These are phyloP conservation scores for Claviceps paspali DNA, from an alignment of 2,329 filamentous ascomycete genomes.

Conservation along the genomic window DNA sequence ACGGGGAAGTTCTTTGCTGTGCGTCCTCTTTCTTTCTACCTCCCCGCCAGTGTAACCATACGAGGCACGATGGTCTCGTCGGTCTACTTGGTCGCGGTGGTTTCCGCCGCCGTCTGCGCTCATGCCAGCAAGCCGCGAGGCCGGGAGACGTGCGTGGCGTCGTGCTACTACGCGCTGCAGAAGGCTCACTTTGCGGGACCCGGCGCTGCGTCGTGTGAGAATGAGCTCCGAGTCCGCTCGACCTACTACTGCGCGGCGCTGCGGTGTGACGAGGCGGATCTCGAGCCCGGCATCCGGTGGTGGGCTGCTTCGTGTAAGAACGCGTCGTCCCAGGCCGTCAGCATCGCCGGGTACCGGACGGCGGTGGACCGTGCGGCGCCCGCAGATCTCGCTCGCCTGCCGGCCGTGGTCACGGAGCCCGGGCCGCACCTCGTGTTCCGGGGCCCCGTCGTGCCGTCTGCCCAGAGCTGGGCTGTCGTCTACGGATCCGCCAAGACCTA, in stretches of 20 bases:
- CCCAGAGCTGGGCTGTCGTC: constrained; percentile 5
- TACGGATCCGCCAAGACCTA: constrained; percentile 4
- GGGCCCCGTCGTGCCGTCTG: background rate
- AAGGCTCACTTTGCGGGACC: constrained; percentile 7
- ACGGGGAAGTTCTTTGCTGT: no score
- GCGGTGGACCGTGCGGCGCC: background rate
- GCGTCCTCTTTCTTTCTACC: no score
- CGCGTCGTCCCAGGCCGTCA: constrained; percentile 8
- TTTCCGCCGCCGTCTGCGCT: no score
- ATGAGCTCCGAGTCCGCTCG: constrained; percentile 8
- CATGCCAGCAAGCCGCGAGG: constrained; percentile 9
- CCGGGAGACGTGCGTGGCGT: constrained; percentile 8
- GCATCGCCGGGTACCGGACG: constrained; percentile 4
- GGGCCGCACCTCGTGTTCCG: no score
- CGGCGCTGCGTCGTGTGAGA: constrained; percentile 8
- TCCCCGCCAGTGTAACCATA: no score
- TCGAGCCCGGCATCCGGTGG: no score
- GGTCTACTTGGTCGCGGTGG: background rate
- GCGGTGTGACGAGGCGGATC: constrained; percentile 7
- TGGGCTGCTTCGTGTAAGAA: constrained; percentile 9
- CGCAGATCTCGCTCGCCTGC: background rate
- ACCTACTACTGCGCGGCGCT: constrained; percentile 8
- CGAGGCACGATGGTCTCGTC: background rate
- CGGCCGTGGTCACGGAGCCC: no score
- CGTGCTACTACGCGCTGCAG: constrained; percentile 10